Percentiles rank a stretch among this genome's conserved stretches.
Evolutionary conservation across 202 grass and related monocot species (phyloP).

Genomic region (Zizania palustris): DNA sequence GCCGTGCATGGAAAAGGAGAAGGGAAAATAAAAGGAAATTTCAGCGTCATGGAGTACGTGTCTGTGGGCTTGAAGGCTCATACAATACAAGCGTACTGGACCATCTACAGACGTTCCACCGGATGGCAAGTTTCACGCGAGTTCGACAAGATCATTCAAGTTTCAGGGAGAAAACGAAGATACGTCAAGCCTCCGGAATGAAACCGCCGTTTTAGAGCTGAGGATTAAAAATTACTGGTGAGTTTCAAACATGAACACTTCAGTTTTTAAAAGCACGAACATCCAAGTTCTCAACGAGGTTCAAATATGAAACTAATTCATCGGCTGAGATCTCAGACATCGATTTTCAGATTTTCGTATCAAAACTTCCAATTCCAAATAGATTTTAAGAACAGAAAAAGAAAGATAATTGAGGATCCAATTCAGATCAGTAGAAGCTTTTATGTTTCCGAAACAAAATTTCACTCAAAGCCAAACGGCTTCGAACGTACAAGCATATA

Average conservation of each 20-base stretch:
- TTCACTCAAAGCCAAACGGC: conserved; percentile 34
- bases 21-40: not conserved
- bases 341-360: no score
- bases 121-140: no score
- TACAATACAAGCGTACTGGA: not conserved
- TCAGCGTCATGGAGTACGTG: not conserved
- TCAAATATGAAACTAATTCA: no score
- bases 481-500: conserved; percentile 15
- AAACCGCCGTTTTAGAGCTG: not conserved
- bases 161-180: not conserved
- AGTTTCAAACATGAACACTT: not conserved
- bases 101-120: not conserved
- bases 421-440: not conserved
- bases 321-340: no score
- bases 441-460: conserved; percentile 29
- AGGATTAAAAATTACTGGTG: not conserved
- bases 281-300: no score
- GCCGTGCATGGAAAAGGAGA: not conserved
- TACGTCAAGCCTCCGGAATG: not conserved
- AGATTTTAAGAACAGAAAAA: not conserved
- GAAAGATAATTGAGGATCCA: not conserved
- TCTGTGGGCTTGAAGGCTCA: not conserved
- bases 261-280: no score
- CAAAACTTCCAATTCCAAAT: no score
- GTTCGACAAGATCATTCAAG: no score